Percentiles rank a stretch among this genome's conserved stretches.
These are phyloP conservation scores for Sergeia podlipaevii DNA, from an alignment of 208 protist species.

Conservation along the genomic window DNA sequence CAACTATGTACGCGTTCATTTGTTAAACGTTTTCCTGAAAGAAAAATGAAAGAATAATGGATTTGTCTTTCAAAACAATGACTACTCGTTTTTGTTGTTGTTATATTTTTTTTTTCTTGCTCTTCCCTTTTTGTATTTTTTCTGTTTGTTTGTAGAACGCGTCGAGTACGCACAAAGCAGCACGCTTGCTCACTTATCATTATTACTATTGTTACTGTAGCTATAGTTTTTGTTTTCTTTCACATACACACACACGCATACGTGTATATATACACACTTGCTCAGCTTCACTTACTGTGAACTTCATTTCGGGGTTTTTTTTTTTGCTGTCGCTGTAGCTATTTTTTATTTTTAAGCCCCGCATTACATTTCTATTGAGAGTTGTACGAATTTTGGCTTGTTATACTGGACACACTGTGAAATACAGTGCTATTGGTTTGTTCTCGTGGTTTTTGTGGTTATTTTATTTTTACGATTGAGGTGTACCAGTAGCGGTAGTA, in stretches of 20 bases:
- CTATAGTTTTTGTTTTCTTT: constrained; percentile 12
- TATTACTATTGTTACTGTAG: constrained; percentile 7
- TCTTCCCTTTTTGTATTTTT: background rate
- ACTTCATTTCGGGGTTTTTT: no score
- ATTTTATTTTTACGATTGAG: background rate
- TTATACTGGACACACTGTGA: background rate
- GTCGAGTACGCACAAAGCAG: background rate
- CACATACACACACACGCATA: background rate
- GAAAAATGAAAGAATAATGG: no score
- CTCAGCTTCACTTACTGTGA: no score
- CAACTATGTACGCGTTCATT: no score
- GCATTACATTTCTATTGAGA: no score
- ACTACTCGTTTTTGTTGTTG: no score
- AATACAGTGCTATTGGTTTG: background rate
- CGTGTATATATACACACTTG: no score
- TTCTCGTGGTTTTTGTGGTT: background rate
- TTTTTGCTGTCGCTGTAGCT: no score
- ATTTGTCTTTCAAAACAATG: constrained; percentile 3
- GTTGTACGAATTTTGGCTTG: background rate
- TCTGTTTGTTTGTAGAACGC: background rate
- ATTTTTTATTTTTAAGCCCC: no score
- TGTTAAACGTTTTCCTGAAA: no score
- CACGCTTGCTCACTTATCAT: background rate
- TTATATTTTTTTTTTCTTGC: constrained; percentile 4
- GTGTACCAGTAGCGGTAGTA: no score